A percentile compares a stretch with the other conserved stretches of the same genome.
These are phyloP conservation scores for Auricularia heimuer DNA, from an alignment of 768 basidiomycete genomes.

Conservation along the genomic window DNA sequence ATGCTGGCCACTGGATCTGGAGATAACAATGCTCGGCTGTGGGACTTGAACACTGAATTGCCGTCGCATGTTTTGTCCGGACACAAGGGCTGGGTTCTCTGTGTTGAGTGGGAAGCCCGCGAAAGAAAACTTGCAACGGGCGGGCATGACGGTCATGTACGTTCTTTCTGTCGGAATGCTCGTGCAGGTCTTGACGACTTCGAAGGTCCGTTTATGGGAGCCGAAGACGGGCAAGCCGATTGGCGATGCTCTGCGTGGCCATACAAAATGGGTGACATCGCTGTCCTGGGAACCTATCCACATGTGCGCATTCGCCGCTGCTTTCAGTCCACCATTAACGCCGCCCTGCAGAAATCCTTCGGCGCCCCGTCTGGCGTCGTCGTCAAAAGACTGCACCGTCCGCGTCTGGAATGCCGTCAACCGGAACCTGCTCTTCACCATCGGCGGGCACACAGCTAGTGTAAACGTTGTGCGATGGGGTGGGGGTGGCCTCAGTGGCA, in stretches of 20 bases:
- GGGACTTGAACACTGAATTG: conserved; percentile 89
- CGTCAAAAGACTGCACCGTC: conserved; percentile 93
- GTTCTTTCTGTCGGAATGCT: conserved; percentile 20
- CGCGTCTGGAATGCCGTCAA: conserved; percentile 82
- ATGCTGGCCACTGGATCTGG: conserved; percentile 92
- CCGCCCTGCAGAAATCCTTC: conserved; percentile 49
- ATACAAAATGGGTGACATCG: conserved; percentile 93
- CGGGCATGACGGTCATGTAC: conserved; percentile 79
- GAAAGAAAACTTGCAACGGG: conserved; percentile 88
- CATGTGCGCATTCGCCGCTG: conserved; percentile 35
- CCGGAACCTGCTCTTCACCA: conserved; percentile 65
- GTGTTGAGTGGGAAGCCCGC: conserved; percentile 94
- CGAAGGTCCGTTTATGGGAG: conserved; percentile 69
- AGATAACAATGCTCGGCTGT: conserved; percentile 84
- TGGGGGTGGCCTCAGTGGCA: conserved; percentile 53
- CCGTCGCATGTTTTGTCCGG: conserved; percentile 81
- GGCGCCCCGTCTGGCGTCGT: conserved; percentile 80
- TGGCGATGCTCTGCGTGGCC: conserved; percentile 84
- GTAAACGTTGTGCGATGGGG: conserved; percentile 97
- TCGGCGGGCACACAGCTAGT: conserved; percentile 88
- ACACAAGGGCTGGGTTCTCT: conserved; percentile 93
- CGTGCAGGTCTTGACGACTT: conserved; percentile 24
- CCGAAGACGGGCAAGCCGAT: conserved; percentile 82
- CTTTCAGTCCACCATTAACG: conserved; percentile 4
- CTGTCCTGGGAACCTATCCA: conserved; percentile 96